Conservation (phyloP, 1,284 basidiomycete genomes). For the Grifola frondosa region DNA sequence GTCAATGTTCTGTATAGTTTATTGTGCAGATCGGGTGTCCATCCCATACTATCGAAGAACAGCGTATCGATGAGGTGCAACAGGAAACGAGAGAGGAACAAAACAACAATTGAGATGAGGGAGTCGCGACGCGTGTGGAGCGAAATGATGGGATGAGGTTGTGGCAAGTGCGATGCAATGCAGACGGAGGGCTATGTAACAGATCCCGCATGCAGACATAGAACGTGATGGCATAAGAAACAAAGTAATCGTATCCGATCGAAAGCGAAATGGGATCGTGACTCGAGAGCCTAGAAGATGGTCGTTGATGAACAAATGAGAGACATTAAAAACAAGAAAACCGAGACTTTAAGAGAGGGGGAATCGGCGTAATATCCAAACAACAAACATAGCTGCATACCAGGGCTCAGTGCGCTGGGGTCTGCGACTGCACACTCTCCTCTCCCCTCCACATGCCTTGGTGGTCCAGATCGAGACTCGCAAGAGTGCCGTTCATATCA, state of each 20-base stretch:
- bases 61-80: slow-evolving; percentile 29
- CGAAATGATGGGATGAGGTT: slow-evolving; percentile 10
- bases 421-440: slow-evolving; percentile 21
- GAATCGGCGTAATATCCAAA: no score
- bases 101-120: slow-evolving; percentile 26
- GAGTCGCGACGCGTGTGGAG: slow-evolving; percentile 18
- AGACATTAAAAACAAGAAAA: slow-evolving; percentile 17
- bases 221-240: slow-evolving; percentile 24
- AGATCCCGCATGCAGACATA: slow-evolving; percentile 29
- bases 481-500: slow-evolving; percentile 74
- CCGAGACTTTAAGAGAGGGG: slow-evolving; percentile 11
- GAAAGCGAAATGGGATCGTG: slow-evolving; percentile 28
- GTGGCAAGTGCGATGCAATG: slow-evolving; percentile 19
- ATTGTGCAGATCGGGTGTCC: slow-evolving; percentile 15
- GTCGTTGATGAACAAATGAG: slow-evolving; percentile 16
- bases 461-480: slow-evolving; percentile 64
- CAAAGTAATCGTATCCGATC: slow-evolving; percentile 17
- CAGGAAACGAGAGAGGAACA: slow-evolving; percentile 27
- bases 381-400: slow-evolving; percentile 10
- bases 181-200: slow-evolving; percentile 22
- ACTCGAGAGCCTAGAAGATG: slow-evolving; percentile 24
- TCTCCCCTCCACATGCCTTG: slow-evolving; percentile 19
- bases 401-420: slow-evolving; percentile 20
- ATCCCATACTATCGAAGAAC: slow-evolving; percentile 13
- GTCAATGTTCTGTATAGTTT: no score